A percentile compares a stretch with the other conserved stretches of the same genome.
Conservation (phyloP, 148 eudicot genomes). For the Persicaria tinctoria region DNA sequence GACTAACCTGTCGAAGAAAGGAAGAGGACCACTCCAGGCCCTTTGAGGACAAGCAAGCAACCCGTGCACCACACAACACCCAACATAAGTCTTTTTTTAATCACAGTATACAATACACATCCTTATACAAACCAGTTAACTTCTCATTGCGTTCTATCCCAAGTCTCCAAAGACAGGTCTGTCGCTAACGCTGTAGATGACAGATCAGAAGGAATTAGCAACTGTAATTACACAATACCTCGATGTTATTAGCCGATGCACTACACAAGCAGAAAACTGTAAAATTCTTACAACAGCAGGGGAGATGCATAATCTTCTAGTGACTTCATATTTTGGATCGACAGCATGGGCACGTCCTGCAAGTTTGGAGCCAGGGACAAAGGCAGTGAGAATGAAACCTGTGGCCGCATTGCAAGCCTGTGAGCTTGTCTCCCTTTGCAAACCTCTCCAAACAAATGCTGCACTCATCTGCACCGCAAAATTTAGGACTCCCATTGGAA, state of each 20-base stretch:
- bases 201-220: not conserved
- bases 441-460: constrained; percentile 83
- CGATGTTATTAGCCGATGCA: not conserved
- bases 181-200: not conserved
- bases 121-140: not conserved
- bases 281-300: not conserved
- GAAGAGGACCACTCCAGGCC: too few species aligned
- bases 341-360: constrained; percentile 80
- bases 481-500: constrained; percentile 6
- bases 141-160: not conserved
- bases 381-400: constrained; percentile 63
- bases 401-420: constrained; percentile 53
- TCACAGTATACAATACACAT: too few species aligned
- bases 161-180: not conserved
- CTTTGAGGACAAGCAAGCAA: too few species aligned
- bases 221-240: not conserved
- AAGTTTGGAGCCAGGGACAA: constrained; percentile 69
- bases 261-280: not conserved
- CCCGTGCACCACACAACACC: too few species aligned
- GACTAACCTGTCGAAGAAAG: too few species aligned
- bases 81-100: too few species aligned
- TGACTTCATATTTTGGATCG: constrained; percentile 25
- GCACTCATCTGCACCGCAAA: constrained; percentile 44
- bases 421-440: constrained; percentile 55
- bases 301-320: not conserved